phyloP scores from a whole-genome alignment of 2,329 filamentous ascomycete species.

The Lachnellula occidentalis region DNA sequence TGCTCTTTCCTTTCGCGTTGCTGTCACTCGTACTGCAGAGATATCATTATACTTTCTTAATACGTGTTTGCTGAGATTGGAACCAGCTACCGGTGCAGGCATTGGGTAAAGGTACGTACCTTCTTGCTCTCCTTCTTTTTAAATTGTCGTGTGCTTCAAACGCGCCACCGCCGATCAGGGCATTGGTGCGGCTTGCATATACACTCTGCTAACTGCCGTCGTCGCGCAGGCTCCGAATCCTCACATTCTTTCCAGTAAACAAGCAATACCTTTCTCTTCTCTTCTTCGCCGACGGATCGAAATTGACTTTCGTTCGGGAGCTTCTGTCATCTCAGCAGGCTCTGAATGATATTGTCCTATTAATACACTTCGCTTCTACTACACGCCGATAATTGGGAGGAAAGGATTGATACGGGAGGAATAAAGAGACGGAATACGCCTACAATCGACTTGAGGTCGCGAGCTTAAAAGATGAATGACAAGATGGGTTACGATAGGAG shows the following conservation, averaged over 20 bases:
- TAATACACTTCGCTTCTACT: slow-evolving; percentile 18
- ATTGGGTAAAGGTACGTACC: slow-evolving; percentile 30
- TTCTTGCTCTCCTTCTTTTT: neutral
- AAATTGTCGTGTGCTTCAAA: slow-evolving; percentile 13
- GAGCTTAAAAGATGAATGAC: slow-evolving; percentile 18
- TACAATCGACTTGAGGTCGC: slow-evolving; percentile 25
- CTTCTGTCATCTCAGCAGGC: slow-evolving; percentile 32
- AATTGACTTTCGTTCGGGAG: slow-evolving; percentile 18
- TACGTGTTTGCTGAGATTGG: slow-evolving; percentile 19
- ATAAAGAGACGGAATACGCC: slow-evolving; percentile 13
- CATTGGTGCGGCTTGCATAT: slow-evolving; percentile 9
- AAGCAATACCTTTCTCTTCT: slow-evolving; percentile 11
- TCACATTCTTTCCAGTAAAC: slow-evolving; percentile 19
- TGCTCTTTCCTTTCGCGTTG: neutral
- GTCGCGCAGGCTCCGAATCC: slow-evolving; percentile 23
- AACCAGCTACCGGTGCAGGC: slow-evolving; percentile 31
- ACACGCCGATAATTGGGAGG: slow-evolving; percentile 14
- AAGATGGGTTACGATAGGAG: slow-evolving; percentile 22
- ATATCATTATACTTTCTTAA: slow-evolving; percentile 15
- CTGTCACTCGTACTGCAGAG: slow-evolving; percentile 1
- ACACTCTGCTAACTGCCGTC: slow-evolving; percentile 15
- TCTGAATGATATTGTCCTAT: slow-evolving; percentile 29
- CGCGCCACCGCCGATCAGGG: slow-evolving; percentile 14
- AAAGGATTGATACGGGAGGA: slow-evolving; percentile 6
- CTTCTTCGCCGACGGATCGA: slow-evolving; percentile 10